These are phyloP conservation scores for Paramecium tetraurelia DNA, from an alignment of 73 alveolate genomes.

Conservation along the genomic window DNA sequence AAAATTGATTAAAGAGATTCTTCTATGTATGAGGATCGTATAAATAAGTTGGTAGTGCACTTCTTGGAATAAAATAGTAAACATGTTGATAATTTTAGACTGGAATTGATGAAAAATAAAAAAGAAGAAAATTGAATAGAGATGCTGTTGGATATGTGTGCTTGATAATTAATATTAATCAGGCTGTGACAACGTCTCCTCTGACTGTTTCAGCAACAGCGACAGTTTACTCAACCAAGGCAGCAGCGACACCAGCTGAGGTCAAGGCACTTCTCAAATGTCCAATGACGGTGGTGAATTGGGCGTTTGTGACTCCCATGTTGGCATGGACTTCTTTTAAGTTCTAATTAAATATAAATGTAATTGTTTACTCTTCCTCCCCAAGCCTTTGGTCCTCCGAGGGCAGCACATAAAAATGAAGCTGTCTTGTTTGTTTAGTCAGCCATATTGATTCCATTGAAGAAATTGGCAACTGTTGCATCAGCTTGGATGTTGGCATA, in stretches of 20 bases:
- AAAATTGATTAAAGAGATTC: neutral
- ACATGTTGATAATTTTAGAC: neutral
- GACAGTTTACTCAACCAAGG: constrained; percentile 53
- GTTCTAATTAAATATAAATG: neutral
- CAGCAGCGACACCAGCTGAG: constrained; percentile 68
- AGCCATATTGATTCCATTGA: constrained; percentile 67
- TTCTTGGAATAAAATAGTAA: neutral
- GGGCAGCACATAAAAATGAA: constrained; percentile 61
- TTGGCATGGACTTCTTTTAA: constrained; percentile 69
- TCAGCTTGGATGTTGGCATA: constrained; percentile 67
- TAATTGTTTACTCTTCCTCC: neutral
- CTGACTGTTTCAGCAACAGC: constrained; percentile 56
- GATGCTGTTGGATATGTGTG: neutral
- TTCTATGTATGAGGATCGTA: neutral
- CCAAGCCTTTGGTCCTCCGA: constrained; percentile 73
- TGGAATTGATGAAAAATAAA: neutral
- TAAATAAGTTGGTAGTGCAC: neutral
- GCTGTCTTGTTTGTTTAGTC: constrained; percentile 57
- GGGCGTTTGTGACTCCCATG: constrained; percentile 67
- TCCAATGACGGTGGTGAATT: constrained; percentile 60
- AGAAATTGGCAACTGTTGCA: constrained; percentile 68
- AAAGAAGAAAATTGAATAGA: neutral
- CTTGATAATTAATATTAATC: neutral
- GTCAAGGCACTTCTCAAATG: constrained; percentile 63
- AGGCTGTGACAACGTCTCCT: constrained; percentile 56